Evolutionary conservation across 1,284 basidiomycete species (phyloP).

Genomic region (Porogramme epimiltina): DNA sequence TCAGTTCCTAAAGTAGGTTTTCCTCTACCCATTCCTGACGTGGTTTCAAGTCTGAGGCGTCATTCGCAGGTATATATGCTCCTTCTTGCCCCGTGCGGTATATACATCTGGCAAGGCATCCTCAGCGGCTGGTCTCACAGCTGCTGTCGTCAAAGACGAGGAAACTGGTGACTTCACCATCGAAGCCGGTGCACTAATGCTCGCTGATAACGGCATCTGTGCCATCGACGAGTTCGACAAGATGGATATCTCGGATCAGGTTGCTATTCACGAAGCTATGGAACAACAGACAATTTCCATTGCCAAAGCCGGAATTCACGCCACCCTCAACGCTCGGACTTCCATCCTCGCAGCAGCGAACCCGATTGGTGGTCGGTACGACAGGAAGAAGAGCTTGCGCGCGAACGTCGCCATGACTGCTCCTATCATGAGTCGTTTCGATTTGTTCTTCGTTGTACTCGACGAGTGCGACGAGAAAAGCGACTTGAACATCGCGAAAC

Average conservation of each 20-base stretch:
- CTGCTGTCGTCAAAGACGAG: conserved; percentile 97
- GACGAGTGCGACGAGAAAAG: conserved; percentile 96
- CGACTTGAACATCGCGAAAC: conserved; percentile 92
- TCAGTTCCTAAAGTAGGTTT: conserved; percentile 92
- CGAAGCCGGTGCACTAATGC: conserved; percentile 98
- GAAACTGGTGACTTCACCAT: conserved; percentile 99
- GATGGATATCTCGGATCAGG: conserved; percentile 98
- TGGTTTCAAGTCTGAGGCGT: no score
- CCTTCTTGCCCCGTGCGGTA: conserved; percentile 97
- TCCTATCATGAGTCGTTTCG: conserved; percentile 99
- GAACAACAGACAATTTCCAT: conserved; percentile 99
- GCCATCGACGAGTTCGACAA: conserved; percentile 99
- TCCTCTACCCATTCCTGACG: not conserved
- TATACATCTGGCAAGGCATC: conserved; percentile 99
- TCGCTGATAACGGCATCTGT: conserved; percentile 99
- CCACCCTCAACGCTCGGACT: conserved; percentile 96
- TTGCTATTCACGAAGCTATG: conserved; percentile 99
- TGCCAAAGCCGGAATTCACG: conserved; percentile 98
- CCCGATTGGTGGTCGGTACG: conserved; percentile 95
- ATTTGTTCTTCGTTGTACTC: conserved; percentile 97
- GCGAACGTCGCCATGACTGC: conserved; percentile 99
- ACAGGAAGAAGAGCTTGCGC: conserved; percentile 90
- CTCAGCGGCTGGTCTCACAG: conserved; percentile 97
- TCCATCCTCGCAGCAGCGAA: conserved; percentile 99
- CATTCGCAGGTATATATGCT: conserved; percentile 85